Evolutionary conservation across 257 asterid genomes (phyloP), one percentile per base, ranked within the genome.

Genomic region (Linaria vulgaris): DNA sequence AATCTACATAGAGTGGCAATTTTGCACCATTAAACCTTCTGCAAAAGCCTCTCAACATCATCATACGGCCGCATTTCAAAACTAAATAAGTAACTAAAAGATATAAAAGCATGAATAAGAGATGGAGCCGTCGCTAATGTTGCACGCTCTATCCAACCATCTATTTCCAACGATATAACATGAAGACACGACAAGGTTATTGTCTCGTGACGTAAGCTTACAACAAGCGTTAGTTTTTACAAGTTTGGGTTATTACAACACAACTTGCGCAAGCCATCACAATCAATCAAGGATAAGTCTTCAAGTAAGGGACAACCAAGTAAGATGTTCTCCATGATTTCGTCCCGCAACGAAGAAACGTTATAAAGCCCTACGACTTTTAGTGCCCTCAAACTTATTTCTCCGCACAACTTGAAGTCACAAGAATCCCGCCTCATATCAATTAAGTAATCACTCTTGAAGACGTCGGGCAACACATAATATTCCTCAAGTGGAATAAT

Each of bases 291-390:
- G 11, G 68, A 57, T 17, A 77, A 49, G n/a, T 72, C 66, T 67
- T 72, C 78, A 57, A 72, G 69, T 1, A 20, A 16, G 12, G 81
- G 75, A 45, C 72, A 72, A 38, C 81, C 81, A 44, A 46, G 37
- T 47, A 72, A 44, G 37, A 76, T 16, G 47, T 59, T n/a, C 37
- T 47, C 57, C 72, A 69, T 59, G 15, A 43, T 9, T 16, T 65
- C 19, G 13, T 74, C 66, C 14, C 15, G 59, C 43, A 69, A 53
- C 6, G 34, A 27, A 34, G 41, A 34, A 49, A 72, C 53, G 7
- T 48, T 52, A n/a, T 43, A 14, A 3, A 76, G 69, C 14, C 12
- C 43, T 59, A 72, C 37, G 51, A 37, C 31, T 23, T 24, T 68
- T 21, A 76, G 66, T 4, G 61, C 56, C 50, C 59, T 54, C 68